Base-by-base conservation (phyloP, 2,329 filamentous ascomycete species). In the Calonectria honghensis region DNA sequence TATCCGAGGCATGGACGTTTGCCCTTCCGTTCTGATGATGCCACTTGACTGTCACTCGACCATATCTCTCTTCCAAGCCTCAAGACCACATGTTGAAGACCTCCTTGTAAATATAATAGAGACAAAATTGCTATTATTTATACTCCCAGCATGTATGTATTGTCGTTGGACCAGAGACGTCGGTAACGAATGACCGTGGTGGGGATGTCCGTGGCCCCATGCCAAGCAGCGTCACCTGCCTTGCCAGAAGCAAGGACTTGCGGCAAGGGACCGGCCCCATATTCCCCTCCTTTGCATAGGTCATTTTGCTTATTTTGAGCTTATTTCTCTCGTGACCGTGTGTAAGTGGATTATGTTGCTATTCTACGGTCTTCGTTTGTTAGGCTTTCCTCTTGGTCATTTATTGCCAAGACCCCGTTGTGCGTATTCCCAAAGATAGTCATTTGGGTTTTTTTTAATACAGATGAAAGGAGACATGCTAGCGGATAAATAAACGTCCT, bases 121-220 rank as follows among this genome's bases (percentile, higher is more conserved):
- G 6, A 6, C 16, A 5, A 9, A 35, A 7, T 18, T 41, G 6
- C n/a, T 16, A 41, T 18, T 41, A 2, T n/a, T 18, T 6, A 41
- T 29, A 41, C 27, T 6, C 57, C 57, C 4, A 18, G 57, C 57
- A 41, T 39, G 35, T 31, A 29, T 18, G 11, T 35, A 63, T 63
- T 61, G 57, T 11, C 13, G 57, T 27, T 4, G 4, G 50, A 35
- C 14, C 29, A 7, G 24, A 63, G 57, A 41, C n/a, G 6, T 63
- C 57, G 32, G 37, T 29, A 10, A 41, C 39, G n/a, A 63, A 63
- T 41, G 41, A 20, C 37, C 37, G 35, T 29, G n/a, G 57, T 63
- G 57, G 57, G 37, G 57, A 63, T 63, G 29, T 63, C 24, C 24
- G 57, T 18, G 35, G 37, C 57, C 35, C 57, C 57, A 63, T 63